Base-by-base conservation (phyloP, 2,329 filamentous ascomycete genomes). In the Coniochaeta prunicola region DNA sequence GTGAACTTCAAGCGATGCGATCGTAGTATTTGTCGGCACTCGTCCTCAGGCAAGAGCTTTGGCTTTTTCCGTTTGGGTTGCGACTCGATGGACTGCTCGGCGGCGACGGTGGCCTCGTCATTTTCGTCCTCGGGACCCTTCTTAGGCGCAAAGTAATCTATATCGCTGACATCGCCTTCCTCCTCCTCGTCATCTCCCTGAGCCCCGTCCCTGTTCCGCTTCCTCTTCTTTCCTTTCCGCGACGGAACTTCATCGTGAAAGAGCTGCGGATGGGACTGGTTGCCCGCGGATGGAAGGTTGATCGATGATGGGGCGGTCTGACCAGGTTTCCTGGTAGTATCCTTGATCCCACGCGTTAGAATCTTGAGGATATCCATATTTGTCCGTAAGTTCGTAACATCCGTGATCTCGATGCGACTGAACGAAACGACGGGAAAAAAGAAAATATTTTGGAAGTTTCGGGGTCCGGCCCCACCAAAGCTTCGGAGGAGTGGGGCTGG, bases 1-100 rank as follows among this genome's bases (percentile, higher is more conserved):
- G 89, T 90, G 40, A 96, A 82, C 72, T 96, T 96, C 64, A 97
- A 79, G 63, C 92, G 89, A 73, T 96, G 91, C 59, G 86, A 88
- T 61, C 87, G 86, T 61, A 96, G 75, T 12, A 93, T 78, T 60
- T 87, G 84, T 65, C 88, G 87, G 65, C 90, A 87, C 69, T 92
- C 85, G 59, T 88, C 86, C 66, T 89, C 81, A 65, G 85, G 83
- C 65, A 91, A 79, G 12, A 73, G 67, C 30, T 70, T 69, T 19
- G 64, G 65, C 57, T 74, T 69, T 57, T 69, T 69, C 17, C 69
- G 66, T 12, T 71, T 71, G 15, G 66, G 62, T 34, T 67, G 64
- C 57, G 66, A 59, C 61, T 69, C 54, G 36, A 63, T 63, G 36
- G 65, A 58, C 17, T 66, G 64, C 26, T 66, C 66, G 53, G 59